Evolutionary conservation across 2,329 filamentous ascomycete genomes (phyloP).

Genomic region (Nectriaceae sp.): DNA sequence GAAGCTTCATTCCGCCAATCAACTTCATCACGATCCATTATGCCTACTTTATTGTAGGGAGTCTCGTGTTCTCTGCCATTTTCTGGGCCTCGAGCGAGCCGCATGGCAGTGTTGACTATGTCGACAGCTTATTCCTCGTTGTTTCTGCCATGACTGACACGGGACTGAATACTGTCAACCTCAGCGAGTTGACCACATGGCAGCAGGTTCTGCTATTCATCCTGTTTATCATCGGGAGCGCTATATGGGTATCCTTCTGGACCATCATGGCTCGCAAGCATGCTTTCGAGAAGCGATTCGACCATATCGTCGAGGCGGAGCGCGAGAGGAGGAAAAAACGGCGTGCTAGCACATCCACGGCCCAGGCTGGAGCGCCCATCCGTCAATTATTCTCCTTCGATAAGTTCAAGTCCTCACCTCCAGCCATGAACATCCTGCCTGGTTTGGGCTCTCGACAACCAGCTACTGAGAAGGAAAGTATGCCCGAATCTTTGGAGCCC

Average conservation of each 20-base stretch:
- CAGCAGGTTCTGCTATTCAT: constrained; percentile 68
- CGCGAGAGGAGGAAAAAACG: constrained; percentile 31
- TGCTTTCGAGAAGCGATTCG: constrained; percentile 64
- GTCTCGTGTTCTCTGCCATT: constrained; percentile 57
- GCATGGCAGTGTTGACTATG: constrained; percentile 54
- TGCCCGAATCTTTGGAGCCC: constrained; percentile 8
- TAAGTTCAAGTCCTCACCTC: constrained; percentile 21
- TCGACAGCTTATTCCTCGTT: constrained; percentile 67
- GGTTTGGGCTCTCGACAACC: constrained; percentile 22
- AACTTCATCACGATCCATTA: constrained; percentile 70
- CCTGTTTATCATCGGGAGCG: constrained; percentile 65
- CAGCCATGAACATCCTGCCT: constrained; percentile 7
- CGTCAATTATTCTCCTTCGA: constrained; percentile 21
- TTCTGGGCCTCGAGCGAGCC: constrained; percentile 62
- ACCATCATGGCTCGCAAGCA: constrained; percentile 62
- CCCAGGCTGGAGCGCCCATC: constrained; percentile 8
- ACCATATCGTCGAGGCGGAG: constrained; percentile 49
- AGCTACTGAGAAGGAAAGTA: constrained; percentile 11
- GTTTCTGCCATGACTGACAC: constrained; percentile 68
- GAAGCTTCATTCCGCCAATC: constrained; percentile 40
- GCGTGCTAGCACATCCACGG: constrained; percentile 3
- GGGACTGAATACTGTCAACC: constrained; percentile 67
- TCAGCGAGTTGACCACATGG: constrained; percentile 65
- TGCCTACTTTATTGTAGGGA: constrained; percentile 62
- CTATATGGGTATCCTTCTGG: constrained; percentile 66